phyloP scores from a whole-genome alignment of 306 rosid genomes.

The cucumber (Cucumis sativus) region Cucumber_9930_V3 NC_026661.2:20437001-20437500 shows the following conservation, averaged over 20 bases:
- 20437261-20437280: conserved; percentile 76
- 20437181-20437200: conserved; percentile 67
- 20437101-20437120: conserved; percentile 72
- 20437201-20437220: conserved; percentile 85
- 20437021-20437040: conserved; percentile 65
- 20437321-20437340: conserved; percentile 66
- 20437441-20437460: conserved; percentile 61
- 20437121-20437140: conserved; percentile 50
- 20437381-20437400: conserved; percentile 64
- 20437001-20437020: conserved; percentile 76
- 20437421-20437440: conserved; percentile 46
- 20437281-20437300: conserved; percentile 87
- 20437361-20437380: conserved; percentile 78
- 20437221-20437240: conserved; percentile 67
- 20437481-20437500: conserved; percentile 88
- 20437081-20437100: conserved; percentile 61
- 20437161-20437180: conserved; percentile 80
- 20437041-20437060: conserved; percentile 77
- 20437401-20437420: conserved; percentile 65
- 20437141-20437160: conserved; percentile 57
- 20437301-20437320: conserved; percentile 67
- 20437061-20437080: conserved; percentile 64
- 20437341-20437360: conserved; percentile 81
- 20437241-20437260: conserved; percentile 55
- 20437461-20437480: conserved; percentile 91